These are phyloP conservation scores for Sporothrix pallida DNA, from an alignment of 2,329 filamentous ascomycete genomes.

Conservation along the genomic window DNA sequence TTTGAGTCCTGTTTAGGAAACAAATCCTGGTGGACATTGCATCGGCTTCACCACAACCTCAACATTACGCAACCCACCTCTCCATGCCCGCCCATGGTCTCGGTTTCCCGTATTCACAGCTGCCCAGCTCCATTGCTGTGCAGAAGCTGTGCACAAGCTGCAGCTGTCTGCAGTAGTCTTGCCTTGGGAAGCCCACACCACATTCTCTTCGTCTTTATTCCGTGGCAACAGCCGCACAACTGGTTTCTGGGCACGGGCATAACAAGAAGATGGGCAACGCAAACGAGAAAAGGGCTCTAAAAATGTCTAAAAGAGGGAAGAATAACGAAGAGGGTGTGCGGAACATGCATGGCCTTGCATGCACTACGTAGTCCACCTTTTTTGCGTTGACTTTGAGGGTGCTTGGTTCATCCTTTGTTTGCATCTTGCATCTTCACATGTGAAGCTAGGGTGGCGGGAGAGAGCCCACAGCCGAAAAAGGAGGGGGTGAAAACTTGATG, in stretches of 20 bases:
- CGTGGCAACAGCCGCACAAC: background rate
- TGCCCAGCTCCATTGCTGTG: slow-evolving; percentile 11
- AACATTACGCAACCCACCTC: background rate
- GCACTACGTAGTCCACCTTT: slow-evolving; percentile 4
- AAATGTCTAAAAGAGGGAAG: background rate
- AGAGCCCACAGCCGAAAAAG: slow-evolving; percentile 9
- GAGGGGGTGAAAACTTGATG: background rate
- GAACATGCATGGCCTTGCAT: background rate
- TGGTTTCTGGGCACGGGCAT: background rate
- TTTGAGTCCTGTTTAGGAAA: background rate
- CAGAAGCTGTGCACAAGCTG: background rate
- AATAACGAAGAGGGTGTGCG: background rate
- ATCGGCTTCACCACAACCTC: no score
- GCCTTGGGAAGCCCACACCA: background rate
- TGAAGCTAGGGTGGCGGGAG: slow-evolving; percentile 19
- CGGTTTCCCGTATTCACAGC: slow-evolving; percentile 14
- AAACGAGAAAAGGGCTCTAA: no score
- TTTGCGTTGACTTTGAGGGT: background rate
- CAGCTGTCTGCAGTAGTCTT: slow-evolving; percentile 7
- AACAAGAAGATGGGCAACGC: background rate
- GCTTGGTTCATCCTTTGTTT: background rate
- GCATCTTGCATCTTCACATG: slow-evolving; percentile 22
- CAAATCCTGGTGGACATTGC: background rate
- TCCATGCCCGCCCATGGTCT: background rate
- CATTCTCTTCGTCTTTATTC: background rate